Base-by-base conservation (phyloP, 2,329 filamentous ascomycete species). In the Aspergillus tanneri region DNA sequence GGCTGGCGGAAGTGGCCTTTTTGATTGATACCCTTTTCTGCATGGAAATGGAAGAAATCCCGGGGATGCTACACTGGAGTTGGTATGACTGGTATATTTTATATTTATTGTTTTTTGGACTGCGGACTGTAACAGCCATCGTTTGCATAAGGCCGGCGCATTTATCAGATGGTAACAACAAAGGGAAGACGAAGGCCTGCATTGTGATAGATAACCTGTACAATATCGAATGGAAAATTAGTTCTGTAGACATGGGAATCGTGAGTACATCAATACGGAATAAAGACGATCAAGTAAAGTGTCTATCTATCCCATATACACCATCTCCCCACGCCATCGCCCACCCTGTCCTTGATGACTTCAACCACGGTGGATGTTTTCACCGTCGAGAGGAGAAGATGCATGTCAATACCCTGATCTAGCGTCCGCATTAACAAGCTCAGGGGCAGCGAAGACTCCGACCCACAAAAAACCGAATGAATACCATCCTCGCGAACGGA, bases 331-430 rank as follows among this genome's bases (percentile, higher is more conserved):
- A 68, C 24, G 21, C 60, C 58, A 42, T 56, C 51, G 0, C 69
- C 70, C 4, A 59, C 54, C 5, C 71, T 61, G 49, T 72, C 69
- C 53, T 73, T 73, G 28, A 71, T 61, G 5, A 72, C 62, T 53
- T 73, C 70, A 1, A 70, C 57, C 12, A 71, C 57, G 25, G 52
- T 48, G 5, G 52, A 50, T 9, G 40, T 46, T 38, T 59, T 57
- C 14, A 60, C 54, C 34, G 52, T 55, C 14, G 70, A 70, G 19
- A 71, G 41, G 12, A 73, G 51, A 1, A 73, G 43, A 59, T 73
- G 70, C 1, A 57, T 60, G 59, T 73, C 71, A 32, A 70, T 64
- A 0, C 69, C 68, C 43, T 70, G 66, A 43, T 72, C 69, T 12
- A 73, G 27, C 2, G 65, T 65, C 37, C 61, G 63, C 55, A 66